Base-by-base conservation (phyloP, 2,329 filamentous ascomycete genomes). In the Xylariaceae sp. region DNA sequence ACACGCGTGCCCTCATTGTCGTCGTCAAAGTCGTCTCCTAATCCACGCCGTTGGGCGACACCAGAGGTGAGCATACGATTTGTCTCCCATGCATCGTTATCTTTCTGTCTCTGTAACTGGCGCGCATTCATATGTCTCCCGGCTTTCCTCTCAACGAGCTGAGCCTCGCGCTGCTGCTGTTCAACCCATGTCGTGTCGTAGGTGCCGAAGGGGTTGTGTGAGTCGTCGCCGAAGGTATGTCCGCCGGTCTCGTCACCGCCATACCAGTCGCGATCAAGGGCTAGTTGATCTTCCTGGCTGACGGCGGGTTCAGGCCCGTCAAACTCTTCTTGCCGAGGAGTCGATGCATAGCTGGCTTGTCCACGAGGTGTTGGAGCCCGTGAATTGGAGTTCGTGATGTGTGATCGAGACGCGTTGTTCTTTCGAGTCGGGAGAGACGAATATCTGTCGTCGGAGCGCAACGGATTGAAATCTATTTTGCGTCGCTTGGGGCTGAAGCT, bases 41-140 rank as follows among this genome's bases (percentile, higher is more conserved):
- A 85, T 68, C 94, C 90, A 66, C 91, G 81, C 69, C 93, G 81
- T 74, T 99, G 95, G 15, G 94, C 94, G 15, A 99, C 92, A 58
- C 93, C 93, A 17, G 92, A 97, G 1, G 92, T 94, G 61, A 99
- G 81, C 94, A 99, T 97, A 60, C 94, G 89, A 73, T 99, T 99
- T 13, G 93, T 94, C 75, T 99, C 95, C 94, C 94, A 99, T 0
- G 92, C 93, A 75, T 99, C 94, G 49, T 94, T 92, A 71, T 99
- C 94, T 71, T 89, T 92, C 73, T 96, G 90, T 68, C 92, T 90
- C 74, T 96, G 91, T 59, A 90, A 81, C 61, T 88, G 87, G 54
- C 89, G 83, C 50, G 88, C 88, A 70, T 85, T 90, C 72, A 88
- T 81, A 3, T 85, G 80, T 56, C 78, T 83, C 68, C 82, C 87